Conservation (phyloP, 2,329 filamentous ascomycete genomes). For the Zelopaecilomyces penicillatus region DNA sequence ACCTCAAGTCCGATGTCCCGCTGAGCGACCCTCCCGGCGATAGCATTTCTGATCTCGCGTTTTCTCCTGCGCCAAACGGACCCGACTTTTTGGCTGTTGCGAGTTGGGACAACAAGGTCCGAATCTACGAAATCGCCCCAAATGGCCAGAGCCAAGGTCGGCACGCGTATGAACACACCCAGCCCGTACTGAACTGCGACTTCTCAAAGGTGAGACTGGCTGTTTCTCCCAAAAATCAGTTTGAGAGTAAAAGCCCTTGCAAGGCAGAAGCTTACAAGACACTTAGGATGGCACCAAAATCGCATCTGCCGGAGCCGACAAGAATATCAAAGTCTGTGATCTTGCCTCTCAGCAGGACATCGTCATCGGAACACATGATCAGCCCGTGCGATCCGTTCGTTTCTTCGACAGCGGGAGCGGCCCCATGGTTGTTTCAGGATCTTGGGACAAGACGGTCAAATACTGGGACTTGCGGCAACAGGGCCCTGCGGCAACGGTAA, state of each 20-base stretch:
- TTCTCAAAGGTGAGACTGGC: constrained; percentile 68
- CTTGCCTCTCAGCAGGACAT: constrained; percentile 57
- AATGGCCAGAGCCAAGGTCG: constrained; percentile 76
- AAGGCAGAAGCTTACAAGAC: constrained; percentile 5
- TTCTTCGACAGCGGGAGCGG: constrained; percentile 66
- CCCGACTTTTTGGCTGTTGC: constrained; percentile 77
- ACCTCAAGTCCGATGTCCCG: constrained; percentile 81
- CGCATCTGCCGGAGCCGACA: constrained; percentile 82
- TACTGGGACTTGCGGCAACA: constrained; percentile 74
- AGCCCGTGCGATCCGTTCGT: constrained; percentile 68
- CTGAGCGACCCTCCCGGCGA: constrained; percentile 75
- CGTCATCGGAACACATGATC: constrained; percentile 78
- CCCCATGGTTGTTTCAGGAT: constrained; percentile 84
- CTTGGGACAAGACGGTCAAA: constrained; percentile 84
- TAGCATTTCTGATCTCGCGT: constrained; percentile 78
- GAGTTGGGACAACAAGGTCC: constrained; percentile 97
- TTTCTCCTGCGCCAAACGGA: constrained; percentile 54
- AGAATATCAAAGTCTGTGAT: constrained; percentile 82
- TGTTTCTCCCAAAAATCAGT: background rate
- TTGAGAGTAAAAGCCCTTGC: background rate
- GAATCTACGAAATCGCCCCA: constrained; percentile 83
- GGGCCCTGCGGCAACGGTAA: constrained; percentile 55
- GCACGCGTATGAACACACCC: constrained; percentile 77
- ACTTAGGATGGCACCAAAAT: constrained; percentile 80
- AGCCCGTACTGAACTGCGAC: constrained; percentile 72